Evolutionary conservation across 2,329 filamentous ascomycete species (phyloP), one percentile per base, ranked within the genome.

Genomic region (Aspergillus sp.): DNA sequence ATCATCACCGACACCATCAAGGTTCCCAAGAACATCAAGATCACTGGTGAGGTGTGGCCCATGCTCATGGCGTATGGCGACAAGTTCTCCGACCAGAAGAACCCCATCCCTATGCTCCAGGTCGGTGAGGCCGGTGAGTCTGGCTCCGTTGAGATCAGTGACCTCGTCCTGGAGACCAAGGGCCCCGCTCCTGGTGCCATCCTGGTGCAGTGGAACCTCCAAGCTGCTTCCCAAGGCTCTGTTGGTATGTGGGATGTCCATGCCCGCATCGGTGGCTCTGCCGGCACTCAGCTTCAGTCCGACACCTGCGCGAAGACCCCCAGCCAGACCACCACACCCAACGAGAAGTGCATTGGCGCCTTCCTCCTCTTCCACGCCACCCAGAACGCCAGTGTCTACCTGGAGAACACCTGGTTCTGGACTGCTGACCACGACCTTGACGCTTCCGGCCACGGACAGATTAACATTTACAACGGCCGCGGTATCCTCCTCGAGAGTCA

Each of bases 241-340:
- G 88, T 88, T 19, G 94, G 87, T 63, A 88, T 97, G 78, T 99
- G 93, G 91, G 95, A 99, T 71, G 88, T 93, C n/a, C 95, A 99
- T 81, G 89, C 95, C 79, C 91, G 95, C 71, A 86, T 99, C 68
- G 94, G 92, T 69, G 95, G 95, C 47, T 88, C 89, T 57, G 88
- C 90, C 4, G 94, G 94, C 62, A 96, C 93, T 27, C 78, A 90
- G 65, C 84, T 98, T 15, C 91, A 96, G 77, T 89, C 88, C 17
- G 84, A 91, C 75, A 88, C 83, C 58, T 97, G 93, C 80, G 77
- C 85, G 74, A 96, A 96, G 83, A 90, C 88, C 64, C 90, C 90
- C 44, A 81, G 83, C 54, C 78, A 81, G 13, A 83, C 82, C 5
- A 86, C 89, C 54, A 75, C 78, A 3, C 84, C 88, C 65, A 87